Base-by-base conservation (phyloP, 2,329 filamentous ascomycete species). In the Diaporthe batatas region DNA sequence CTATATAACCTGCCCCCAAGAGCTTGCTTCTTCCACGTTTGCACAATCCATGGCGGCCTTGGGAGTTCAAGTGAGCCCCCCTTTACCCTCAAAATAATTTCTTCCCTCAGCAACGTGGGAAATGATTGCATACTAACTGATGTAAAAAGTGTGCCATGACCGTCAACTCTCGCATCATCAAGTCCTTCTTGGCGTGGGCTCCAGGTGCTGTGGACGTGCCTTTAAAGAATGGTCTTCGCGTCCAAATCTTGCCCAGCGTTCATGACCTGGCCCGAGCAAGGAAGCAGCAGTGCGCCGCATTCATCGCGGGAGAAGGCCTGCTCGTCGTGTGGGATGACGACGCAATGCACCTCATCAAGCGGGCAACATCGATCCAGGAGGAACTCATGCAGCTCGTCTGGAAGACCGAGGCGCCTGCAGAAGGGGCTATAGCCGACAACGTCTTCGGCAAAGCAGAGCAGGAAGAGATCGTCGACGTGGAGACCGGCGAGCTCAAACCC, bases 301-400 rank as follows among this genome's bases (percentile, higher is more conserved):
- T 96, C 79, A 87, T 96, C 54, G 91, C 92, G 2, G 89, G 89
- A 0, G 91, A 93, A 75, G 89, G 90, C 6, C 84, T 95, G 6
- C 84, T 96, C 1, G 85, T 96, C 1, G 93, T 96, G 1, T 96
- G 94, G 94, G 93, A 96, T 76, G 93, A 96, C 76, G 92, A 95
- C 72, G 89, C 93, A 0, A 85, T 92, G 71, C 90, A 94, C 78
- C 84, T 96, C 11, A 86, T 95, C 6, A 83, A 89, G 71, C 87
- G 93, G 71, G 93, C 92, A 57, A 91, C 91, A 78, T 86, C 87
- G 44, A 94, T 96, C 73, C 92, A 96, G 81, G 88, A 89, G 3
- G 92, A 94, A 79, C 85, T 96, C 55, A 94, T 95, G 91, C 89
- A 93, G 77, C 85, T 95, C 1, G 91, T 95, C 2, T 94, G 93